Conservation (phyloP, 129 eudicot species). For the Glebionis coronaria region DNA sequence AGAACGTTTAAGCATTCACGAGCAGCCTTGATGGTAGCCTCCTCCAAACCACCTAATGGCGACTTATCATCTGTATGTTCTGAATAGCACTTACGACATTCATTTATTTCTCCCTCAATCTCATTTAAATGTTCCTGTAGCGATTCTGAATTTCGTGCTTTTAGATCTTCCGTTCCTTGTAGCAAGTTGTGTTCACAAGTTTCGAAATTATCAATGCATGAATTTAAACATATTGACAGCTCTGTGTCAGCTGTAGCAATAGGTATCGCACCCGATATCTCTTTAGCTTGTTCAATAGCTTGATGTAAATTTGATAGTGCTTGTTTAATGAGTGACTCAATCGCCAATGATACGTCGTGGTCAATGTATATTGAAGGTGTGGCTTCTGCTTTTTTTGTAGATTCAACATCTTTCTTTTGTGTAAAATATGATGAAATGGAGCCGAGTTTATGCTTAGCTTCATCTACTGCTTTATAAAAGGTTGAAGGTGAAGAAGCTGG, state of each 20-base stretch:
- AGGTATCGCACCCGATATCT: conserved; percentile 7
- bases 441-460: conserved; percentile 7
- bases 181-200: conserved; percentile 4
- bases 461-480: background rate
- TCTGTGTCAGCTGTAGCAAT: background rate
- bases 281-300: conserved; percentile 26
- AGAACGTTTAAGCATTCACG: conserved; percentile 37
- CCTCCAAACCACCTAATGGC: conserved; percentile 27
- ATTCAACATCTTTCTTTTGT: conserved; percentile 11
- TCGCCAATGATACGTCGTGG: conserved; percentile 31
- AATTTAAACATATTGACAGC: conserved; percentile 5
- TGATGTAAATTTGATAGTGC: conserved; percentile 23
- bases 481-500: conserved; percentile 12
- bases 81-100: conserved; percentile 30
- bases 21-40: conserved; percentile 25
- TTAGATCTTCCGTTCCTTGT: conserved; percentile 27
- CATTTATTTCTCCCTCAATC: conserved; percentile 27
- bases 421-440: conserved; percentile 23
- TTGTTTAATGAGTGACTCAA: conserved; percentile 32
- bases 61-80: conserved; percentile 17
- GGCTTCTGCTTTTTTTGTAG: background rate
- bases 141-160: conserved; percentile 20
- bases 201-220: conserved; percentile 16
- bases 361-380: conserved; percentile 21
- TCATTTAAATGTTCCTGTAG: conserved; percentile 9